Conservation (phyloP, 768 basidiomycete genomes). For the Boletus vinaceobasis region DNA sequence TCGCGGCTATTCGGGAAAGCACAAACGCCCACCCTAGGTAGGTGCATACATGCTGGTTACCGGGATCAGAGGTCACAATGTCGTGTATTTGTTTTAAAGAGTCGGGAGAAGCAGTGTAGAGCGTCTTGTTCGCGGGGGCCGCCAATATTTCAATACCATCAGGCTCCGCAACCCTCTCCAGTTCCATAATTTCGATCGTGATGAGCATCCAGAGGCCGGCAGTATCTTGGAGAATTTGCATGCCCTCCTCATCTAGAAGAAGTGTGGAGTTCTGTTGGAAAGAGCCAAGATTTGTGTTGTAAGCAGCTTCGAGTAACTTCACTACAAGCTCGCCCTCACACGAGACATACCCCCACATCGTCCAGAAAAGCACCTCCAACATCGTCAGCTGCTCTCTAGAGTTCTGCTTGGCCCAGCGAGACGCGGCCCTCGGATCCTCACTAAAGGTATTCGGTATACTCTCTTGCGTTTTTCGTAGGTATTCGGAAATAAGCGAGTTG, state of each 20-base stretch:
- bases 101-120: constrained; percentile 61
- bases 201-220: constrained; percentile 77
- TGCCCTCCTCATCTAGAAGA: constrained; percentile 72
- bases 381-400: constrained; percentile 74
- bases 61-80: constrained; percentile 54
- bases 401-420: constrained; percentile 73
- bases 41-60: constrained; percentile 64
- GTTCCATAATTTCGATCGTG: constrained; percentile 73
- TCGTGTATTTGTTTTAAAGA: constrained; percentile 67
- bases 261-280: constrained; percentile 59
- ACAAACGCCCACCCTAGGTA: constrained; percentile 86
- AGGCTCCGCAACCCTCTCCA: constrained; percentile 64
- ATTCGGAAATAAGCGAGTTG: constrained; percentile 55
- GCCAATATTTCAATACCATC: constrained; percentile 50
- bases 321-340: constrained; percentile 64
- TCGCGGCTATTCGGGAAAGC: constrained; percentile 56
- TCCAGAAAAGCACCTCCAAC: constrained; percentile 86
- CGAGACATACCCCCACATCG: constrained; percentile 73
- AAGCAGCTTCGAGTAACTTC: constrained; percentile 62
- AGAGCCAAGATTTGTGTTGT: constrained; percentile 61
- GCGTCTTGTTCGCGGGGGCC: constrained; percentile 42
- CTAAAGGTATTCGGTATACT: constrained; percentile 42
- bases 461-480: constrained; percentile 49
- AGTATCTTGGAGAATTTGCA: constrained; percentile 61
- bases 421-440: constrained; percentile 55